Evolutionary conservation across 352 stramenopile genomes (phyloP).

Genomic region (Globisporangium nodosum): DNA sequence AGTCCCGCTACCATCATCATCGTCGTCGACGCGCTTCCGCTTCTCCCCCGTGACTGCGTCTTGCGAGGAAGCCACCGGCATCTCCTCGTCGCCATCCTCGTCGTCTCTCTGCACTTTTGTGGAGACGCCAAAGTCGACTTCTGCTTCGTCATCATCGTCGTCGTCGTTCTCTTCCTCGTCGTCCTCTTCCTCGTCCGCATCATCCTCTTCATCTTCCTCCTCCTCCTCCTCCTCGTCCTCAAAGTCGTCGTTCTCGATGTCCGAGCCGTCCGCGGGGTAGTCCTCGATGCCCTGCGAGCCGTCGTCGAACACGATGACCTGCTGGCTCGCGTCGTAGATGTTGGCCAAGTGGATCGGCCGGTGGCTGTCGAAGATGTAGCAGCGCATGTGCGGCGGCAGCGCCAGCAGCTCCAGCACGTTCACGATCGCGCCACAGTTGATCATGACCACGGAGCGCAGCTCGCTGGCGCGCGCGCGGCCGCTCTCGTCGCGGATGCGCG

Average conservation of each 20-base stretch:
- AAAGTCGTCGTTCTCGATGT: slow-evolving; percentile 55
- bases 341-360: slow-evolving; percentile 96
- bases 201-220: slow-evolving; percentile 51
- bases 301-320: slow-evolving; percentile 82
- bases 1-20: slow-evolving; percentile 27
- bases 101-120: slow-evolving; percentile 2
- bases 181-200: slow-evolving; percentile 45
- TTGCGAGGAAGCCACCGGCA: slow-evolving; percentile 11
- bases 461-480: slow-evolving; percentile 37
- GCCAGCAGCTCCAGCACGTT: slow-evolving; percentile 87
- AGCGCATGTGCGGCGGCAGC: slow-evolving; percentile 55
- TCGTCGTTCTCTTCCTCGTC: slow-evolving; percentile 25
- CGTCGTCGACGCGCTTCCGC: slow-evolving; percentile 30
- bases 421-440: slow-evolving; percentile 93
- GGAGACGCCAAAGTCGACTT: slow-evolving; percentile 36
- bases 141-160: slow-evolving; percentile 36
- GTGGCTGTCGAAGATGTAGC: slow-evolving; percentile 96
- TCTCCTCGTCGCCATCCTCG: slow-evolving; percentile 14
- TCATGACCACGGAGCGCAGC: slow-evolving; percentile 88
- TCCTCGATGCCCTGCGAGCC: slow-evolving; percentile 61
- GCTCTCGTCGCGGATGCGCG: slow-evolving; percentile 49
- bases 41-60: slow-evolving; percentile 6
- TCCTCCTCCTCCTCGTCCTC: slow-evolving; percentile 63
- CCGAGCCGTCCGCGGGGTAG: slow-evolving; percentile 79
- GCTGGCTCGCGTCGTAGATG: slow-evolving; percentile 85